Evolutionary conservation across 2,329 filamentous ascomycete species (phyloP).

Genomic region (Nectriaceae sp.): DNA sequence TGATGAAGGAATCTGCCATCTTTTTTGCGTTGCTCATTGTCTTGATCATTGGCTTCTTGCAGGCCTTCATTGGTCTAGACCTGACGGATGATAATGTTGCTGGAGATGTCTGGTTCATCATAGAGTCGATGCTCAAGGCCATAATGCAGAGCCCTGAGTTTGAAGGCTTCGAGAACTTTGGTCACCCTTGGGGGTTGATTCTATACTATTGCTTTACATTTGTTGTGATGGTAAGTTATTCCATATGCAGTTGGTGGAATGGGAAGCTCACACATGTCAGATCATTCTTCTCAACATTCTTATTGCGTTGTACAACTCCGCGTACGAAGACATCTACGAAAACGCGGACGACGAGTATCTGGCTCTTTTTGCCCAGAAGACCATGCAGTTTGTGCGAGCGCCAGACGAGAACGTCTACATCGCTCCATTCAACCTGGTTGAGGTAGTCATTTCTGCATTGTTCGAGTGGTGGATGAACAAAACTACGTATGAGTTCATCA

Average conservation of each 20-base stretch:
- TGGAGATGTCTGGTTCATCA: constrained; percentile 71
- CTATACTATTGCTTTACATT: constrained; percentile 99
- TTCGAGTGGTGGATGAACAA: constrained; percentile 96
- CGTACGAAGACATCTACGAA: constrained; percentile 91
- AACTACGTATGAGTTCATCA: constrained; percentile 73
- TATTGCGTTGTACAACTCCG: constrained; percentile 95
- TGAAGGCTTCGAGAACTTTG: constrained; percentile 82
- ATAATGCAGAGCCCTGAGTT: constrained; percentile 94
- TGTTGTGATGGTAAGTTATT: constrained; percentile 76
- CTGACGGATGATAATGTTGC: constrained; percentile 72
- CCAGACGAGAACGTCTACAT: constrained; percentile 99
- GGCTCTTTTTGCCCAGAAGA: constrained; percentile 89
- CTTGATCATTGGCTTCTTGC: constrained; percentile 83
- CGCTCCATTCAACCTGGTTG: constrained; percentile 90
- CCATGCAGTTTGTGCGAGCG: constrained; percentile 93
- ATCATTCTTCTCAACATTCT: constrained; percentile 88
- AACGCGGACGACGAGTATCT: constrained; percentile 96
- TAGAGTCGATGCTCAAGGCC: constrained; percentile 83
- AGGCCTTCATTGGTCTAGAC: constrained; percentile 92
- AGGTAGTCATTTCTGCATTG: constrained; percentile 75
- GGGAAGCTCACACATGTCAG: constrained; percentile 29
- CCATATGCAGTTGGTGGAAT: not conserved
- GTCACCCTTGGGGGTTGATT: constrained; percentile 88
- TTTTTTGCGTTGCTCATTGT: constrained; percentile 91
- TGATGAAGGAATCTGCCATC: constrained; percentile 93